These are phyloP conservation scores for Heritiera littoralis DNA, from an alignment of 345 rosid species.

Conservation along the genomic window DNA sequence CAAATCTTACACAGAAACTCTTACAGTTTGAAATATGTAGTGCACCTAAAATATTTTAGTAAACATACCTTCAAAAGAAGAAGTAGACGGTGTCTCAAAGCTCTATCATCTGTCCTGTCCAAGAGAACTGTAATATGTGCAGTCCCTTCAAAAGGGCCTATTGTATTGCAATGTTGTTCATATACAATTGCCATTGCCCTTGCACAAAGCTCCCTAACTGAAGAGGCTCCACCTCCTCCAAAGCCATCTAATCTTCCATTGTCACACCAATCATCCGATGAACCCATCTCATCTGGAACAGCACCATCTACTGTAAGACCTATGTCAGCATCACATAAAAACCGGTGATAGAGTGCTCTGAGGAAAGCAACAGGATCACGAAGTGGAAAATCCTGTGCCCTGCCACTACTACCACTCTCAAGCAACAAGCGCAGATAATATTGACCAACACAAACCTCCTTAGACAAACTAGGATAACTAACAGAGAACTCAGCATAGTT, in stretches of 20 bases:
- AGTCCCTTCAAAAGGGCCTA: conserved; percentile 97
- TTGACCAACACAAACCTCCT: conserved; percentile 99
- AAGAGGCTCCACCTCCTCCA: conserved; percentile 97
- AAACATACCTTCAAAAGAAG: conserved; percentile 71
- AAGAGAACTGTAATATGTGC: conserved; percentile 91
- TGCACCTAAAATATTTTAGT: not conserved
- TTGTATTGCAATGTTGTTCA: conserved; percentile 74
- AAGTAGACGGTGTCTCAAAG: conserved; percentile 95
- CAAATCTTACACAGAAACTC: not conserved
- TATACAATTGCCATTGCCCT: conserved; percentile 98
- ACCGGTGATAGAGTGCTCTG: conserved; percentile 96
- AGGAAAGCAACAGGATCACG: conserved; percentile 95
- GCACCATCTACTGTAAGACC: conserved; percentile 97
- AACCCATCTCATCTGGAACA: conserved; percentile 91
- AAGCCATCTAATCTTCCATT: conserved; percentile 96
- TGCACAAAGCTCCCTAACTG: conserved; percentile 99
- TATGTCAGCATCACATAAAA: conserved; percentile 95
- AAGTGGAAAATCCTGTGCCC: conserved; percentile 95
- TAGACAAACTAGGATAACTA: conserved; percentile 87
- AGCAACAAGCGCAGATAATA: conserved; percentile 96
- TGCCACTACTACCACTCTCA: conserved; percentile 87
- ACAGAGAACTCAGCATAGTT: conserved; percentile 94
- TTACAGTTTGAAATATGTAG: not conserved
- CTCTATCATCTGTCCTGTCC: conserved; percentile 95
- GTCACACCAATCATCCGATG: conserved; percentile 99